These are phyloP conservation scores for Pseudozyma thailandica DNA, from an alignment of 1,284 basidiomycete species.

Conservation along the genomic window DNA sequence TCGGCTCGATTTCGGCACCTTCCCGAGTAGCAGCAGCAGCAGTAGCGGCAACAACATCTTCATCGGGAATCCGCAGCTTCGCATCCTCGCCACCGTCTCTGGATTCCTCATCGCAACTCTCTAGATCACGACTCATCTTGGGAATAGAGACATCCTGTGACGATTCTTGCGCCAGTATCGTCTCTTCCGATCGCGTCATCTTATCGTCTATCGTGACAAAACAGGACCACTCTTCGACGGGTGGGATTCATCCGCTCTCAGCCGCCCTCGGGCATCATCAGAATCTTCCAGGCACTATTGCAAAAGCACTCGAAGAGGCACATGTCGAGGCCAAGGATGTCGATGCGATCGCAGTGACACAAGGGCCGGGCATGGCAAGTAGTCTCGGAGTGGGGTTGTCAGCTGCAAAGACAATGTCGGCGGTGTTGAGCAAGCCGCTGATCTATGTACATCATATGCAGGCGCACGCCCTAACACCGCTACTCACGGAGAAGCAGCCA, in stretches of 20 bases:
- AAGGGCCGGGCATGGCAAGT: constrained; percentile 64
- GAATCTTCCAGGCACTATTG: constrained; percentile 55
- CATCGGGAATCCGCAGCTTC: neutral
- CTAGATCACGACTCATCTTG: constrained; percentile 44
- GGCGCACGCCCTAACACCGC: constrained; percentile 41
- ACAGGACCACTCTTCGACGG: constrained; percentile 61
- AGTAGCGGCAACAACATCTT: neutral
- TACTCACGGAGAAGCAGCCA: constrained; percentile 41
- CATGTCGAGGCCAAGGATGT: constrained; percentile 25
- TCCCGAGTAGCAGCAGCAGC: constrained; percentile 11
- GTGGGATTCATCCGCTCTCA: constrained; percentile 61
- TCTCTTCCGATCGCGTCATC: constrained; percentile 51
- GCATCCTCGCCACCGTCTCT: neutral
- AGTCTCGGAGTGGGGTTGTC: constrained; percentile 58
- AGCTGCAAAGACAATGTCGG: constrained; percentile 57
- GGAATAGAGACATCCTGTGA: constrained; percentile 67
- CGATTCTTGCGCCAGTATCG: constrained; percentile 64
- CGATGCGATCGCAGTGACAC: constrained; percentile 65
- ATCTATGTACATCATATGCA: constrained; percentile 67
- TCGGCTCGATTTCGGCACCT: constrained; percentile 2
- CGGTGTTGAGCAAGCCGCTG: constrained; percentile 53
- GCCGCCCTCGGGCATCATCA: constrained; percentile 57
- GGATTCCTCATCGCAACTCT: too few species aligned
- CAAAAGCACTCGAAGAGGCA: constrained; percentile 41
- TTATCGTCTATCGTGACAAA: constrained; percentile 56